These are phyloP conservation scores for Ceratocystiopsis minuta DNA, from an alignment of 2,329 filamentous ascomycete genomes.

Conservation along the genomic window DNA sequence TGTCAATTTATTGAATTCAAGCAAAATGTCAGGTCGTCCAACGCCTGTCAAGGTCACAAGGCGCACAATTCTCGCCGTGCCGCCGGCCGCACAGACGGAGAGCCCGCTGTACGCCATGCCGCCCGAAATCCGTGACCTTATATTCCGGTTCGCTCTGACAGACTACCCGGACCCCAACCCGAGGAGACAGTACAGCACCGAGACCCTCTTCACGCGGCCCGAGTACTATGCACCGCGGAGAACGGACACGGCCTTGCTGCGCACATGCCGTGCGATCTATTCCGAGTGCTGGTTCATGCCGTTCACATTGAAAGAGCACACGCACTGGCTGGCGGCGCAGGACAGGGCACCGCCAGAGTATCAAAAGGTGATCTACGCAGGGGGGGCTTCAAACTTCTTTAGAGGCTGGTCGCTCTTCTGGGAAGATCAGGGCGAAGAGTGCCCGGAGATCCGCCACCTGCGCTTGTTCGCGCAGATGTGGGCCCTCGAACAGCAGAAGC, in stretches of 20 bases:
- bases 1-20: too few relatives aligned
- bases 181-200: constrained; percentile 11
- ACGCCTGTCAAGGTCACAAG: too few relatives aligned
- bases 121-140: constrained; percentile 28
- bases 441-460: constrained; percentile 15
- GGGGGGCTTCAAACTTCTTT: too few relatives aligned
- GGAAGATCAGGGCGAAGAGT: too few relatives aligned
- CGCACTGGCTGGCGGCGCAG: constrained; percentile 17
- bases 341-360: constrained; percentile 17
- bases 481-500: constrained; percentile 15
- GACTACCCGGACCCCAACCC: constrained; percentile 18
- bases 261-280: constrained; percentile 24
- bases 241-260: constrained; percentile 21
- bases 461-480: constrained; percentile 26
- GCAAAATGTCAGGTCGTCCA: too few relatives aligned
- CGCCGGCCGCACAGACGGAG: background rate
- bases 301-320: constrained; percentile 20
- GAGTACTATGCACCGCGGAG: constrained; percentile 20
- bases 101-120: constrained; percentile 22
- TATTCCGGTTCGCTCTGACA: constrained; percentile 24
- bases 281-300: constrained; percentile 25
- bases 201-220: constrained; percentile 22
- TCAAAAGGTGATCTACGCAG: too few relatives aligned
- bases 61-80: too few relatives aligned
- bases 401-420: too few relatives aligned